phyloP scores from a whole-genome alignment of 148 eudicot species.

The Mesembryanthemum crystallinum region DNA sequence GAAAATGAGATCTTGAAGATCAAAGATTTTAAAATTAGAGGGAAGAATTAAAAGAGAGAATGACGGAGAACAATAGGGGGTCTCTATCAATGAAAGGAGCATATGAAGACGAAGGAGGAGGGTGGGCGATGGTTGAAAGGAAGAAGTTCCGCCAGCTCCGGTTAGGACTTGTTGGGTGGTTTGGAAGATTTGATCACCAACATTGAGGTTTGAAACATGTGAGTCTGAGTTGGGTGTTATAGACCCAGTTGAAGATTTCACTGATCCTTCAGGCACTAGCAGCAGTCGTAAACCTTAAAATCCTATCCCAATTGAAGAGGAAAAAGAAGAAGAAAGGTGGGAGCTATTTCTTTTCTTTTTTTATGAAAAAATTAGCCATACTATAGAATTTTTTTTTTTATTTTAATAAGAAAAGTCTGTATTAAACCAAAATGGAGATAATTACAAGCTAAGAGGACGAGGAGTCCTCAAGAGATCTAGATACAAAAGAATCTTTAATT shows the following conservation, averaged over 20 bases:
- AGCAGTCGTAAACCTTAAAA: background rate
- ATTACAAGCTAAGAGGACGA: too few species aligned
- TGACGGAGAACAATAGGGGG: conserved; percentile 71
- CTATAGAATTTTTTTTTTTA: too few species aligned
- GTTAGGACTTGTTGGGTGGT: conserved; percentile 79
- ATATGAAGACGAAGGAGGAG: conserved; percentile 9
- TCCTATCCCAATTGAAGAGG: too few species aligned
- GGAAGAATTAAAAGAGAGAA: conserved; percentile 76
- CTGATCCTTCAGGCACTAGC: conserved; percentile 41
- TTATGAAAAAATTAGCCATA: too few species aligned
- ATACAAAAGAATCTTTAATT: too few species aligned
- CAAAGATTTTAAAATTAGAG: conserved; percentile 48
- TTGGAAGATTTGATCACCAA: conserved; percentile 86
- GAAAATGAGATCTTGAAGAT: conserved; percentile 53
- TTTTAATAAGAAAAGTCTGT: too few species aligned
- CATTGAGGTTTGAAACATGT: conserved; percentile 58
- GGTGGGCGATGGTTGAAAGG: conserved; percentile 38
- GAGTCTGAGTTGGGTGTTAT: conserved; percentile 29
- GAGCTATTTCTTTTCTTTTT: too few species aligned
- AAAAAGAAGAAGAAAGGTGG: background rate
- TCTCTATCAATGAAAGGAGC: conserved; percentile 81
- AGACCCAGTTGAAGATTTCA: conserved; percentile 27
- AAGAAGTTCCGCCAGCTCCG: conserved; percentile 61
- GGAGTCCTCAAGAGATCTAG: too few species aligned
- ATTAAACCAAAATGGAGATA: too few species aligned